Base-by-base conservation (phyloP, 352 stramenopile genomes). In the Phytophthora syringae region DNA sequence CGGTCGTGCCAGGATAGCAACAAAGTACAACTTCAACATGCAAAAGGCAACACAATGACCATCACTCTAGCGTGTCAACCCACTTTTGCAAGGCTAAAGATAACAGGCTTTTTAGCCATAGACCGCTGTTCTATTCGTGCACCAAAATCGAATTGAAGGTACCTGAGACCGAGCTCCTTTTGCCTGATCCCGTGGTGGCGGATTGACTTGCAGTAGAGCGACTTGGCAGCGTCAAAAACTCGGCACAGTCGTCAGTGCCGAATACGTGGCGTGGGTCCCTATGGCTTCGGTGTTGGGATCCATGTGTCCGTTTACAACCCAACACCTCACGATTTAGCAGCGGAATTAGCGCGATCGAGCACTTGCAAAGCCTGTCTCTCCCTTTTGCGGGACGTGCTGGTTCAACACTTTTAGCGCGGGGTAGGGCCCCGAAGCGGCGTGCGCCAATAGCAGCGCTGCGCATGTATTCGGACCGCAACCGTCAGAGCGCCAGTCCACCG, bases 1-100 rank as follows among this genome's bases (percentile, higher is more conserved):
- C 53, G 13, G 50, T 68, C 20, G 25, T 68, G n/a, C 32, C 57
- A 12, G 51, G 58, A 10, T 68, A n/a, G n/a, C n/a, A n/a, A n/a
- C n/a, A n/a, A n/a, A 67, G 47, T 24, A 20, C 11, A 30, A 34
- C 30, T 28, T 49, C 21, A 49, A 49, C 42, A 43, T 49, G n/a
- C 5, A 47, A 49, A 49, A 49, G 42, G 42, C 42, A 49, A 49
- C 42, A 49, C 27, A 49, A 15, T 16, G 42, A 50, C 43, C 21
- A 50, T 50, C 43, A 50, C 11, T 50, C 42, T 2, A 20, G 32
- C 32, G 32, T 39, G 32, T 39, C 32, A 39, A 39, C 15, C 32
- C 32, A 39, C n/a, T n/a, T n/a, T n/a, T n/a, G n/a, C n/a, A n/a
- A n/a, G n/a, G n/a, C n/a, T n/a, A n/a, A n/a, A n/a, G n/a, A n/a